Percentiles rank a stretch among this genome's conserved stretches.
phyloP scores from a whole-genome alignment of 805 yeast species.

The Lipomyces kockii region DNA sequence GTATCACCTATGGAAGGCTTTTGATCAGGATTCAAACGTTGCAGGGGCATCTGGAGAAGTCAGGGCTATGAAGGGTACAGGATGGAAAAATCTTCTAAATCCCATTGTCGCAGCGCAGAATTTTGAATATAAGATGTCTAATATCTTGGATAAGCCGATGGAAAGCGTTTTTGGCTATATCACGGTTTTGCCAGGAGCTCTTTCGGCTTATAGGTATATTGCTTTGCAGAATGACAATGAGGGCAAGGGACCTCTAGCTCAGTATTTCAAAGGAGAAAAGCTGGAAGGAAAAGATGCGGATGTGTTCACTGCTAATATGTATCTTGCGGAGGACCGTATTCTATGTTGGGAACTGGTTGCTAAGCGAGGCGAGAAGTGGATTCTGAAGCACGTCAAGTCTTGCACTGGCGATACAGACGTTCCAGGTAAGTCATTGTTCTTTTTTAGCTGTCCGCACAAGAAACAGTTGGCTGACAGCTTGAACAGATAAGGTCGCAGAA shows the following conservation, averaged over 20 bases:
- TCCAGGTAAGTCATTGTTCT: conserved; percentile 57
- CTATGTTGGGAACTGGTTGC: conserved; percentile 95
- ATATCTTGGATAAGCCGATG: conserved; percentile 92
- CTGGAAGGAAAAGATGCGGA: conserved; percentile 71
- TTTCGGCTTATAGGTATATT: conserved; percentile 86
- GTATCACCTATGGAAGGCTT: conserved; percentile 96
- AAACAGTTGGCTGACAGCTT: not conserved
- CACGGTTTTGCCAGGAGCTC: conserved; percentile 94
- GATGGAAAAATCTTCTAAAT: conserved; percentile 71
- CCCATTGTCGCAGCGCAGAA: conserved; percentile 94
- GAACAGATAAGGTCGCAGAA: conserved; percentile 67
- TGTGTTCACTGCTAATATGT: conserved; percentile 93
- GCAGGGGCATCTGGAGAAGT: conserved; percentile 99
- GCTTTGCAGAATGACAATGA: conserved; percentile 69
- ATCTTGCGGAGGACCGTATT: conserved; percentile 94
- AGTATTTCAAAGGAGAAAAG: conserved; percentile 90
- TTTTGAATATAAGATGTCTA: conserved; percentile 94
- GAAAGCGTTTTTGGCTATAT: conserved; percentile 95
- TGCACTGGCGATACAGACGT: conserved; percentile 96
- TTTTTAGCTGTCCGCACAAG: not conserved
- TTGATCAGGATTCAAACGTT: conserved; percentile 92
- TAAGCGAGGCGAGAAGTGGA: conserved; percentile 71
- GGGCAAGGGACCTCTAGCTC: conserved; percentile 83
- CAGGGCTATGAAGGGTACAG: conserved; percentile 90
- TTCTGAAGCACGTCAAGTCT: conserved; percentile 79